These are phyloP conservation scores for Saturnispora saitoi DNA, from an alignment of 805 yeast species.

Conservation along the genomic window DNA sequence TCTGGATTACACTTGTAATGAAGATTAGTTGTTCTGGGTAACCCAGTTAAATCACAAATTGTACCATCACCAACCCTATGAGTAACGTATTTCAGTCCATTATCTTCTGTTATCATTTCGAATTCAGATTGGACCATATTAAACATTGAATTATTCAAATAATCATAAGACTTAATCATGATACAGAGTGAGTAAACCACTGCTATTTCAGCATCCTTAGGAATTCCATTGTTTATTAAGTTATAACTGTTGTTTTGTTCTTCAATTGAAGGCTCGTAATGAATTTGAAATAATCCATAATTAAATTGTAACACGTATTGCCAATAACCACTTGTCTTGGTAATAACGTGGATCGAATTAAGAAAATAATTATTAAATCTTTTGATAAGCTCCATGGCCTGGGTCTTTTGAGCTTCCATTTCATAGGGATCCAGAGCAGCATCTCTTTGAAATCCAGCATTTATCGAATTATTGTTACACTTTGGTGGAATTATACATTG, in stretches of 20 bases:
- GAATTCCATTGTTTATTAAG: not conserved
- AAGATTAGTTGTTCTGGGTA: conserved; percentile 22
- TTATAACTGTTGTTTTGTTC: not conserved
- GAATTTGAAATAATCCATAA: conserved; percentile 12
- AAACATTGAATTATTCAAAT: not conserved
- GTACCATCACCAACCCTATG: conserved; percentile 26
- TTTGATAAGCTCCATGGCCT: conserved; percentile 16
- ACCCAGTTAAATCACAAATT: conserved; percentile 28
- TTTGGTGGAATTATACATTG: not conserved
- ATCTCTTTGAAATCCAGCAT: not conserved
- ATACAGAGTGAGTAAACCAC: too few species aligned
- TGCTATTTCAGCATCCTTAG: too few species aligned
- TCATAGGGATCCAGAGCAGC: not conserved
- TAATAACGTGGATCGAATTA: conserved; percentile 2
- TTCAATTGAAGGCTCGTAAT: conserved; percentile 2
- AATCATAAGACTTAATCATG: not conserved
- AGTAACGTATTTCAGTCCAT: conserved; percentile 24
- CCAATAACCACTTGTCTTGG: conserved; percentile 15
- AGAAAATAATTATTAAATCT: conserved; percentile 7
- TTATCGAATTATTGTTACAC: not conserved
- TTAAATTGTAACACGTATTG: conserved; percentile 12
- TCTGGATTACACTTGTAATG: conserved; percentile 23
- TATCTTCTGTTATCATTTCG: conserved; percentile 16
- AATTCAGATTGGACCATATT: conserved; percentile 18
- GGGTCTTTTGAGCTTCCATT: conserved; percentile 13